Percentiles rank a stretch among this genome's conserved stretches.
Evolutionary conservation across 805 yeast species (phyloP).

Genomic region (Hanseniaspora guilliermondii): DNA sequence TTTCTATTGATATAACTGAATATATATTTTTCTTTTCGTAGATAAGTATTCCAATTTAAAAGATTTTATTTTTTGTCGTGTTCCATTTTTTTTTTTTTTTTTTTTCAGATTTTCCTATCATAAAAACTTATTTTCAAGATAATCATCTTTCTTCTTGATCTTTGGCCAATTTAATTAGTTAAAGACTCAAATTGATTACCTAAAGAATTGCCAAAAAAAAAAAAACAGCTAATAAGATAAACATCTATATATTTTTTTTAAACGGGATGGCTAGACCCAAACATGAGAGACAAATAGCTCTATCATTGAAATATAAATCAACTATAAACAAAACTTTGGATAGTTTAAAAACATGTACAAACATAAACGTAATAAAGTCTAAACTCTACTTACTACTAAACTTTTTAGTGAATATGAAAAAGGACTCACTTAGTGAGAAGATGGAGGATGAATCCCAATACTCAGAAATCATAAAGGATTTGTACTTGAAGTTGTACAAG

Average conservation of each 20-base stretch:
- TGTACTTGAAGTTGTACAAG: neutral
- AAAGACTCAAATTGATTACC: too few species aligned
- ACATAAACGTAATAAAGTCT: neutral
- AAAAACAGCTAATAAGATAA: too few species aligned
- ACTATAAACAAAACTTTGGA: conserved; percentile 1
- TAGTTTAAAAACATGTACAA: neutral
- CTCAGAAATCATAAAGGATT: neutral
- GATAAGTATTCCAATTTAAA: neutral
- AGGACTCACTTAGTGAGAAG: neutral
- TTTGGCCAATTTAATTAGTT: too few species aligned
- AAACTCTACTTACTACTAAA: conserved; percentile 8
- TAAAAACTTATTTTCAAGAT: too few species aligned
- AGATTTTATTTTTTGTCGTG: neutral
- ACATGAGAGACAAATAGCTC: neutral
- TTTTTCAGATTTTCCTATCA: neutral
- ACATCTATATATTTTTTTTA: neutral
- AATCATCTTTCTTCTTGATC: too few species aligned
- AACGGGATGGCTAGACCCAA: conserved; percentile 50
- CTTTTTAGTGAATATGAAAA: neutral
- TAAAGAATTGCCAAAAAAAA: too few species aligned
- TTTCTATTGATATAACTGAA: too few species aligned
- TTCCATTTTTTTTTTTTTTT: too few species aligned
- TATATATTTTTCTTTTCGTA: neutral
- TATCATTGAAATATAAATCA: neutral
- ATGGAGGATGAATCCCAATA: neutral